phyloP scores from a whole-genome alignment of 2,329 filamentous ascomycete genomes.

The Rhexocercosporidium sp. region DNA sequence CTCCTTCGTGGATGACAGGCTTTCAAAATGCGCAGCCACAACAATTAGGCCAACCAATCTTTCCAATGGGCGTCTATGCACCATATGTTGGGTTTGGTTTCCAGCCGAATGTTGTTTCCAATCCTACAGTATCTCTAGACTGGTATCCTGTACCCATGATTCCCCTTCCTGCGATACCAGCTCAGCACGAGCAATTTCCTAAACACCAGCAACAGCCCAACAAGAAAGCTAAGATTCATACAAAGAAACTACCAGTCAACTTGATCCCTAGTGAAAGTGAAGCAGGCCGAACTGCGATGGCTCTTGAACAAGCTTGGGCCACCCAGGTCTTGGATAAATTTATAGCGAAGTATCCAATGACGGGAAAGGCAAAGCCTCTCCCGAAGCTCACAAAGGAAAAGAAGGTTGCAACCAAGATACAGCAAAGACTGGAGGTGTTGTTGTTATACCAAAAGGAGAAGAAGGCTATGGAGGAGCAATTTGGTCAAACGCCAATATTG shows the following conservation, averaged over 20 bases:
- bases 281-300: conserved; percentile 32
- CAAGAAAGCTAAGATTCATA: neutral
- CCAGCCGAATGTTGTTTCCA: neutral
- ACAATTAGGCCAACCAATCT: neutral
- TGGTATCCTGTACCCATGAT: neutral
- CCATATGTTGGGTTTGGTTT: neutral
- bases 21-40: neutral
- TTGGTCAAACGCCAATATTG: neutral
- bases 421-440: conserved; percentile 17
- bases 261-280: conserved; percentile 24
- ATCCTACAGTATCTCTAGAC: neutral
- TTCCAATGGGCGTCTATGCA: neutral
- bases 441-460: conserved; percentile 21
- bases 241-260: neutral
- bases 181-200: neutral
- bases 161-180: neutral
- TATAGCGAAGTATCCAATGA: conserved; percentile 40
- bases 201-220: neutral
- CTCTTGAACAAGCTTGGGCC: conserved; percentile 33
- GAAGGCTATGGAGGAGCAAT: conserved; percentile 8
- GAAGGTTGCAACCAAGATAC: conserved; percentile 16
- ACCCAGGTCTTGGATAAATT: conserved; percentile 35
- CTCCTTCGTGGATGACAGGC: conserved; percentile 6
- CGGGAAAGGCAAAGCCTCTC: conserved; percentile 30
- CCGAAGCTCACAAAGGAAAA: conserved; percentile 7